phyloP scores from a whole-genome alignment of 1,139 yeast species.

The Debaryomycetaceae sp. region DNA sequence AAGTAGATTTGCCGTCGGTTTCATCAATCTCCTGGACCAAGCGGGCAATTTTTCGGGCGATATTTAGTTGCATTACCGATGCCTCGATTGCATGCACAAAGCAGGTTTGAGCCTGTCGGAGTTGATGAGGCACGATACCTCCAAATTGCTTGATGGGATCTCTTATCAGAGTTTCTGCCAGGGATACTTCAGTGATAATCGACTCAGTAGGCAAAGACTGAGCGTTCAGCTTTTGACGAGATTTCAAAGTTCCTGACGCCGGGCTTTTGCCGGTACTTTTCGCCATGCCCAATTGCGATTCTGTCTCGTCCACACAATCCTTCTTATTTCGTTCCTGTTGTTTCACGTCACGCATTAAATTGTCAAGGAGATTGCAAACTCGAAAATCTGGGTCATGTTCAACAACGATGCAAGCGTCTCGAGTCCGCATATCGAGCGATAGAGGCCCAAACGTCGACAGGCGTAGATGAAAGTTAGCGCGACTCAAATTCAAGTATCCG shows the following conservation, averaged over 20 bases:
- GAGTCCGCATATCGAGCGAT: conserved; percentile 22
- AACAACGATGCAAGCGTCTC: conserved; percentile 3
- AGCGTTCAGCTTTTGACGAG: too few relatives aligned
- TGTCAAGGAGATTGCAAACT: too few relatives aligned
- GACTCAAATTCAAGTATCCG: conserved; percentile 26
- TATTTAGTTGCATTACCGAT: conserved; percentile 18
- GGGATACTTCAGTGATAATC: too few relatives aligned
- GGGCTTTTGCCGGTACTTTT: too few relatives aligned
- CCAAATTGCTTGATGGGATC: conserved; percentile 23
- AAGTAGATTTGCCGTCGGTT: too few relatives aligned
- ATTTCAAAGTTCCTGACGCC: too few relatives aligned
- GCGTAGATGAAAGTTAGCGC: conserved; percentile 26
- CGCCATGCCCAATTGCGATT: too few relatives aligned
- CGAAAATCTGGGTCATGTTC: too few relatives aligned
- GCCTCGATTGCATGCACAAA: conserved; percentile 21
- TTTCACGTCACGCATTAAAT: too few relatives aligned
- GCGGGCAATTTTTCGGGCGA: conserved; percentile 11
- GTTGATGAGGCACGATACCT: conserved; percentile 32
- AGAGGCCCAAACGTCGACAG: conserved; percentile 9
- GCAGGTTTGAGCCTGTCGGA: conserved; percentile 26
- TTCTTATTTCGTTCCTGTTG: not conserved
- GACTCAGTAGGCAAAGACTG: too few relatives aligned
- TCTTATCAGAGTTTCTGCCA: conserved; percentile 1
- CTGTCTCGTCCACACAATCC: conserved; percentile 1
- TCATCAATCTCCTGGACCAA: conserved; percentile 4